These are phyloP conservation scores for Rosa rugosa DNA, from an alignment of 306 rosid species.

Conservation along the genomic window DNA sequence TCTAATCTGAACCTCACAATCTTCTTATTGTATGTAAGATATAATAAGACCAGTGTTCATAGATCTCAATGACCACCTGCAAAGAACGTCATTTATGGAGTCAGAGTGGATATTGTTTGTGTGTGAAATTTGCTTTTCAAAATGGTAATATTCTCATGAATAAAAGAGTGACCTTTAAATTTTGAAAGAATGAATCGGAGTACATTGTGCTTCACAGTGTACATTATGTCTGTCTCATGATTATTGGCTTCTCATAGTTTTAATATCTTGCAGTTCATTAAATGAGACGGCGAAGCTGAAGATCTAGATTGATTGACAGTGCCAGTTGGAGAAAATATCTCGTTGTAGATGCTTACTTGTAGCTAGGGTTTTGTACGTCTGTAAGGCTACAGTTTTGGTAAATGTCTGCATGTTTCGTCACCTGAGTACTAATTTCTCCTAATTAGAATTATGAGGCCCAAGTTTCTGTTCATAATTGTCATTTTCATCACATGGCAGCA, in stretches of 20 bases:
- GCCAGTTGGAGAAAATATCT: slow-evolving; percentile 5
- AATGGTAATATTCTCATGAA: neutral
- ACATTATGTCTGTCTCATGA: neutral
- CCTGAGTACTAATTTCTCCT: neutral
- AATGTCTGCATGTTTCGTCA: neutral
- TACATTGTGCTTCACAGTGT: neutral
- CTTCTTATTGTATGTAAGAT: neutral
- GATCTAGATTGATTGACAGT: neutral
- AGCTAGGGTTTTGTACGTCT: slow-evolving; percentile 1
- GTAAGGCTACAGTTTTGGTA: neutral
- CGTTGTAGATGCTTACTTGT: slow-evolving; percentile 1
- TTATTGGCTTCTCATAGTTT: slow-evolving; percentile 11
- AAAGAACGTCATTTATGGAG: too few relatives aligned
- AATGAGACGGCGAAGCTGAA: slow-evolving; percentile 18
- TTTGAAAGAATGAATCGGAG: neutral
- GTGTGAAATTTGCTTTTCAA: neutral
- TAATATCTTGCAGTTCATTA: slow-evolving; percentile 26
- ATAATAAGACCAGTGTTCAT: neutral
- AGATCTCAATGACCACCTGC: neutral
- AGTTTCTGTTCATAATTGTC: neutral
- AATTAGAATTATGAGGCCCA: neutral
- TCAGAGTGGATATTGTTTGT: neutral
- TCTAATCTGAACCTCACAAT: neutral
- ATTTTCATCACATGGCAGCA: neutral
- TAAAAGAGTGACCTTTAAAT: neutral